phyloP scores from a whole-genome alignment of 1,284 basidiomycete genomes.

The Pseudozyma tsukubaensis region DNA sequence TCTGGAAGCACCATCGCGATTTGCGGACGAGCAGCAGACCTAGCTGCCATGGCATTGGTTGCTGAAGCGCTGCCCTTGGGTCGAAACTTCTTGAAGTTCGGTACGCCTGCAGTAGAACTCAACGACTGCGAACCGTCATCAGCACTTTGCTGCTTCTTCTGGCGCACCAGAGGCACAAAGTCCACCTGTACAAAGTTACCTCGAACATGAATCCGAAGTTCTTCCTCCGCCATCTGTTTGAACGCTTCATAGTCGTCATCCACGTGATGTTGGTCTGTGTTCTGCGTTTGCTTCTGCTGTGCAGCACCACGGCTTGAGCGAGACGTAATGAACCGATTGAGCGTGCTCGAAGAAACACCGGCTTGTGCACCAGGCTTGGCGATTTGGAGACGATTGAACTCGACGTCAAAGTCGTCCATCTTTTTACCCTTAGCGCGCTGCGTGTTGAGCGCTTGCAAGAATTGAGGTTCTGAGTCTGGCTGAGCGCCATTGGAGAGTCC shows the following conservation, averaged over 20 bases:
- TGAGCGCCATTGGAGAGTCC: slow-evolving; percentile 28
- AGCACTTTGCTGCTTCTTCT: slow-evolving; percentile 24
- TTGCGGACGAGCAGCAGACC: slow-evolving; percentile 2
- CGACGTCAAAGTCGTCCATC: slow-evolving; percentile 58
- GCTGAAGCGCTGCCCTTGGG: slow-evolving; percentile 14
- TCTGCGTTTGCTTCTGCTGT: not conserved
- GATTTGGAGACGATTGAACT: slow-evolving; percentile 57
- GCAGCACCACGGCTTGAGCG: not conserved
- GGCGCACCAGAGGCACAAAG: slow-evolving; percentile 55
- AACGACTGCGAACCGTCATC: not conserved
- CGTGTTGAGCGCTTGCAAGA: slow-evolving; percentile 55
- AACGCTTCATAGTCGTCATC: slow-evolving; percentile 56
- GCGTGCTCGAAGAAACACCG: slow-evolving; percentile 8
- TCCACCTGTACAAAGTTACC: slow-evolving; percentile 65
- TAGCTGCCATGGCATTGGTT: not conserved
- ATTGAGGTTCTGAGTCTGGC: slow-evolving; percentile 50
- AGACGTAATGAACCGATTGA: not conserved
- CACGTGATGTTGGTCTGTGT: not conserved
- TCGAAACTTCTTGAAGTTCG: slow-evolving; percentile 51
- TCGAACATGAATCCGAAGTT: slow-evolving; percentile 45
- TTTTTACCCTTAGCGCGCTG: slow-evolving; percentile 44
- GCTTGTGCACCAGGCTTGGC: slow-evolving; percentile 22
- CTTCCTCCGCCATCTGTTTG: slow-evolving; percentile 52
- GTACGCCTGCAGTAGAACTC: slow-evolving; percentile 5
- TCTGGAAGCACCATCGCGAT: slow-evolving; percentile 38